These are phyloP conservation scores for Circinella minor DNA, from an alignment of 371 early-diverging fungal genomes.

Conservation along the genomic window DNA sequence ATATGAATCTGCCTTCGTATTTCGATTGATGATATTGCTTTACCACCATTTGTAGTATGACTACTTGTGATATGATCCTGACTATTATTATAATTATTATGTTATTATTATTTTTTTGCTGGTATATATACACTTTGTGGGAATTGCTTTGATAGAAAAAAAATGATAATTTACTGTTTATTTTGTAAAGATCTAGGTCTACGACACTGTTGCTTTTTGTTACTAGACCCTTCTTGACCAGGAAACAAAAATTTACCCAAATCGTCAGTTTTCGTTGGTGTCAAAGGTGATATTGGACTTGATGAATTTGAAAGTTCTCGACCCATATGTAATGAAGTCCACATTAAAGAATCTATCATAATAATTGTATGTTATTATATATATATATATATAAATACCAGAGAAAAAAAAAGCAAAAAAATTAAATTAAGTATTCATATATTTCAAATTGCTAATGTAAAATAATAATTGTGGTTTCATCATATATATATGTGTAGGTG, in stretches of 20 bases:
- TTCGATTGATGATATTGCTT: slow-evolving; percentile 22
- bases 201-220: slow-evolving; percentile 5
- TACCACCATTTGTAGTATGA: background rate
- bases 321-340: slow-evolving; percentile 1
- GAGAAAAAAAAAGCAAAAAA: too few relatives aligned
- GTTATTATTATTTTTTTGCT: too few relatives aligned
- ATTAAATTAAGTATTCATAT: too few relatives aligned
- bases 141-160: background rate
- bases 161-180: background rate
- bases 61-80: background rate
- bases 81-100: background rate
- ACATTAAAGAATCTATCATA: background rate
- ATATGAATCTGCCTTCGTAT: slow-evolving; percentile 49
- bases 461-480: background rate
- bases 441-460: too few relatives aligned
- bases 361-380: background rate
- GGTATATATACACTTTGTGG: background rate
- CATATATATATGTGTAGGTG: background rate
- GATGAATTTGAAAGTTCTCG: background rate
- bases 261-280: slow-evolving; percentile 1
- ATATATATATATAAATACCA: too few relatives aligned
- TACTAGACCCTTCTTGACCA: background rate
- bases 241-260: background rate
- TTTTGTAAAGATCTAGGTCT: background rate
- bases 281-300: slow-evolving; percentile 1